Evolutionary conservation across 768 basidiomycete species (phyloP), one percentile per base, ranked within the genome.

Genomic region (Mycena crocata): DNA sequence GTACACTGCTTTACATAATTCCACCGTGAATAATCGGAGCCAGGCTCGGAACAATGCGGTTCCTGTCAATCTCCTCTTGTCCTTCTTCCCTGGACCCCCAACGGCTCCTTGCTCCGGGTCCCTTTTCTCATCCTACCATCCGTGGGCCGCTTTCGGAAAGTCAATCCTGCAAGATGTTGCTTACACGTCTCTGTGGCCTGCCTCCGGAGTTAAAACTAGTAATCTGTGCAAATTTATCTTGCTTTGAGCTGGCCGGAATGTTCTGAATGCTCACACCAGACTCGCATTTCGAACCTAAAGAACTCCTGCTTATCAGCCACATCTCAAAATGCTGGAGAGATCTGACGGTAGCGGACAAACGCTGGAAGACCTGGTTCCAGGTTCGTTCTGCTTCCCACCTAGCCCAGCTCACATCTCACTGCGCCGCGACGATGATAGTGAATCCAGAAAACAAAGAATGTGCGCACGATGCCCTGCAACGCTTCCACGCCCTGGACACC

Each of bases 281-380:
- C 60, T 54, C 44, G 12, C 19, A 62, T 23, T 9, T 62, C 8
- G 60, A 34, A 15, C 23, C 39, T 26, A 14, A 10, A 1, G 60
- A 54, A 19, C 60, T 54, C 14, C 60, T 62, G 5, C 23, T 51
- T 2, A 1, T 62, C 12, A 62, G 60, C 19, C 60, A 54, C 32
- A 51, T 62, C 24, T 61, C 60, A 1, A 44, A 6, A 37, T 46
- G 52, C 42, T 62, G 60, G 60, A 44, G 60, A 45, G 39, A 32
- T 12, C 2, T 62, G 8, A 44, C 37, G 2, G 32, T 62, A 3
- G 32, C 17, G 24, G 60, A 62, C 12, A 62, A 42, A 30, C 50
- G 60, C 13, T 62, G 60, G 60, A 26, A 17, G 17, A 13, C 2
- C 0, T 62, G 60, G 60, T 54, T 62, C 54, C 12, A 54, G 17